Base-by-base conservation (phyloP, 2,329 filamentous ascomycete species). In the Byssoonygena ceratinophila region DNA sequence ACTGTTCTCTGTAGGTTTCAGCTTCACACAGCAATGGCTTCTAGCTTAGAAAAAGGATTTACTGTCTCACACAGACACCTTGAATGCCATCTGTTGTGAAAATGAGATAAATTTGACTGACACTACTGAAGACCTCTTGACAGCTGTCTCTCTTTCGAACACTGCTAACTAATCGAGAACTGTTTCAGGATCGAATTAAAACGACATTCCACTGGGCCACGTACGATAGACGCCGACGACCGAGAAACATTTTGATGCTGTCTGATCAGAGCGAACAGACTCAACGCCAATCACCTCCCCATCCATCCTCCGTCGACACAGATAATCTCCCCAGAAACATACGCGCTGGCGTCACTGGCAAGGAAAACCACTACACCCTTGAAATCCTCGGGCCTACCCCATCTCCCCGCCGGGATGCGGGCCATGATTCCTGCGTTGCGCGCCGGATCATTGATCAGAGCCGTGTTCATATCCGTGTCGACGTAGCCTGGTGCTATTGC, bases 231-330 rank as follows among this genome's bases (percentile, higher is more conserved):
- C 14, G n/a, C 11, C n/a, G 37, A 40, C 37, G 7, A 12, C 14
- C n/a, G n/a, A 4, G 14, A 37, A 14, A 6, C 9, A 37, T 16
- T 37, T 14, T 2, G 9, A 5, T 9, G 11, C 20, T 40, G 37
- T 18, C 37, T 40, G n/a, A 40, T 16, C 37, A 40, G 8, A 40
- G n/a, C n/a, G n/a, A 11, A 40, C 14, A 11, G 18, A 3, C 18
- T 5, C n/a, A 20, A 3, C 2, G 11, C 5, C 6, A 37, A 34
- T 46, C 74, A 94, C 74, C 87, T 76, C 1, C 86, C 88, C 88
- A 94, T 94, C 88, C 87, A 95, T 9, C 89, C 89, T 6, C 89
- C 89, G 68, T 95, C 90, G 44, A 95, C 86, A 23, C 85, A 83
- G 59, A 95, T 64, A 4, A 88, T 74, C 69, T 94, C 86, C 2